Percentiles rank a stretch among this genome's conserved stretches.
Conservation (phyloP, 257 asterid species). For the Jaltomata sinuosa region DNA sequence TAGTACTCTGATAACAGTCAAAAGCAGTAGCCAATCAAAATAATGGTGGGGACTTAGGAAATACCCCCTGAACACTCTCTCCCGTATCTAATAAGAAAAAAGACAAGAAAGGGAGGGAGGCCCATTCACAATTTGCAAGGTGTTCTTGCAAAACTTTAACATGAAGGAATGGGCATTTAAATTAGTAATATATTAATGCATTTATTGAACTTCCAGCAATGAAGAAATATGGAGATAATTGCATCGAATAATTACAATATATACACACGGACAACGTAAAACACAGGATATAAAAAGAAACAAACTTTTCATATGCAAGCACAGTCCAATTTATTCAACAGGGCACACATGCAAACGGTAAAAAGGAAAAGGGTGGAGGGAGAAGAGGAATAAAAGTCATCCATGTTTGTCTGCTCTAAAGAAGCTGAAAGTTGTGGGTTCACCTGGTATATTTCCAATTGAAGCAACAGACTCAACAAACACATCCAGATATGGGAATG, state of each 20-base stretch:
- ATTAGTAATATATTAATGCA: not conserved
- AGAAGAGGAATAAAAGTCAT: not conserved
- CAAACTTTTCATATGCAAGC: not conserved
- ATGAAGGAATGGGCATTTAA: not conserved
- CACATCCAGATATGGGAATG: conserved; percentile 69
- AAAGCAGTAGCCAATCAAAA: not conserved
- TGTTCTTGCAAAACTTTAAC: not conserved
- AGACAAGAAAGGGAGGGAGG: not conserved
- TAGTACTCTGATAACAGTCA: not conserved
- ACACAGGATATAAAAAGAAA: not conserved
- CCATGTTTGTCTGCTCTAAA: not conserved
- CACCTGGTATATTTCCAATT: conserved; percentile 72
- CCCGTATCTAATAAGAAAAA: not conserved
- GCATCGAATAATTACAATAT: not conserved
- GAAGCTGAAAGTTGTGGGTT: not conserved
- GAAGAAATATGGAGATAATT: not conserved
- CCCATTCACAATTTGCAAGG: not conserved
- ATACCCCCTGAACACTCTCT: not conserved
- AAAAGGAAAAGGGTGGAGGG: not conserved
- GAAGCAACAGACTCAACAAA: conserved; percentile 66
- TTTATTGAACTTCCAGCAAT: not conserved
- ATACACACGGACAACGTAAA: not conserved
- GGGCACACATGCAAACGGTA: not conserved
- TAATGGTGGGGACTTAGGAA: not conserved
- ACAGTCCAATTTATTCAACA: not conserved